A percentile compares a stretch with the other conserved stretches of the same genome.
These are phyloP conservation scores for Populus tomentosa DNA, from an alignment of 441 rosid genomes.

Conservation along the genomic window DNA sequence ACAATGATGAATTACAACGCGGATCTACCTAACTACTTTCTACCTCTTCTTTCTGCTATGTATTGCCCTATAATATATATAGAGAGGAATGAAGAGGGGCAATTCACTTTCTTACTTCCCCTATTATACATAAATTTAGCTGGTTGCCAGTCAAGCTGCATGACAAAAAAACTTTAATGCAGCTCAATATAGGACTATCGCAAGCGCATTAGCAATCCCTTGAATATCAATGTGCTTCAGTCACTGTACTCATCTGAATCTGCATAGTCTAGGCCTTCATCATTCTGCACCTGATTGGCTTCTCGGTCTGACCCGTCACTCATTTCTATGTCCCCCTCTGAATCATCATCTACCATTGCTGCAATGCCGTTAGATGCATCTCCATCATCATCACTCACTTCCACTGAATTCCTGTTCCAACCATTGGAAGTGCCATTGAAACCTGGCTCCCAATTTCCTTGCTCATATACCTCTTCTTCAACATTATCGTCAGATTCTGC, in stretches of 20 bases:
- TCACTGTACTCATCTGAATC: conserved; percentile 63
- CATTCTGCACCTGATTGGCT: conserved; percentile 27
- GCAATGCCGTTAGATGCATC: conserved; percentile 40
- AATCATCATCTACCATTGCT: conserved; percentile 28
- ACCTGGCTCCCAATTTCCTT: conserved; percentile 55
- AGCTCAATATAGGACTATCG: conserved; percentile 12
- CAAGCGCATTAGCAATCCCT: background rate
- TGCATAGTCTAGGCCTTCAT: conserved; percentile 42
- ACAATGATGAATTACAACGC: background rate
- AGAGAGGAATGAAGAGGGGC: background rate
- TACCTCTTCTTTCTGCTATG: background rate
- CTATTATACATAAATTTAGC: background rate
- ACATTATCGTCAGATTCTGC: conserved; percentile 67
- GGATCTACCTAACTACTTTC: background rate
- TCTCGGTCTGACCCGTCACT: conserved; percentile 63
- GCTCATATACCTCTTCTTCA: conserved; percentile 49
- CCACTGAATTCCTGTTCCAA: conserved; percentile 46
- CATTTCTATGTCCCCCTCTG: conserved; percentile 45
- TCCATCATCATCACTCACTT: conserved; percentile 56
- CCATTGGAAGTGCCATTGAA: conserved; percentile 28
- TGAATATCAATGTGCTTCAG: conserved; percentile 17
- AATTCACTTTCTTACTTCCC: background rate
- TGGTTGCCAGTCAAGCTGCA: conserved; percentile 17
- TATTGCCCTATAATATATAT: background rate
- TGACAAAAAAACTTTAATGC: conserved; percentile 22